phyloP scores from a whole-genome alignment of 257 asterid species.

The Penstemon davidsonii region DNA sequence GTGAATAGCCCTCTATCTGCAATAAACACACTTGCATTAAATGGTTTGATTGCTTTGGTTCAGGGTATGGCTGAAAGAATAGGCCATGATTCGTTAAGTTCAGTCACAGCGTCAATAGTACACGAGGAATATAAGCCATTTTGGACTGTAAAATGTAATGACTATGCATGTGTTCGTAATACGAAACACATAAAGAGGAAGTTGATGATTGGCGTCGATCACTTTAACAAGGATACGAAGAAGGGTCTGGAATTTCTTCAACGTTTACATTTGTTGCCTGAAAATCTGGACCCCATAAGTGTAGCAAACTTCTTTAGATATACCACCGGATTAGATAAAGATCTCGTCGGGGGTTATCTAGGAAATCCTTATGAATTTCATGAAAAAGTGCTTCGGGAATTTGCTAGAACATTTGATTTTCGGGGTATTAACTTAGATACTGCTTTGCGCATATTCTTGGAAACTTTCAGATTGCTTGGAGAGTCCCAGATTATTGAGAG shows the following conservation, averaged over 20 bases:
- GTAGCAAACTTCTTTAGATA: slow-evolving; percentile 82
- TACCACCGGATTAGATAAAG: slow-evolving; percentile 78
- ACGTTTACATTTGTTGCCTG: slow-evolving; percentile 67
- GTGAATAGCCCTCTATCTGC: slow-evolving; percentile 86
- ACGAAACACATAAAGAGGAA: slow-evolving; percentile 72
- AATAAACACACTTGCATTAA: slow-evolving; percentile 80
- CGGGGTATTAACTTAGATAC: slow-evolving; percentile 72
- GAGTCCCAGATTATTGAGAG: slow-evolving; percentile 95
- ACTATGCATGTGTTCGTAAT: slow-evolving; percentile 61
- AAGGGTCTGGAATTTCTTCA: slow-evolving; percentile 85
- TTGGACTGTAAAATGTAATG: slow-evolving; percentile 69
- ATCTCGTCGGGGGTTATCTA: slow-evolving; percentile 73
- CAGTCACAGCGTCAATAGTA: slow-evolving; percentile 40
- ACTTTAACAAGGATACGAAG: slow-evolving; percentile 80
- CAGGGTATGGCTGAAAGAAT: slow-evolving; percentile 82
- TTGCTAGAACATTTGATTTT: slow-evolving; percentile 77
- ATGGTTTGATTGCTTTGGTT: slow-evolving; percentile 85
- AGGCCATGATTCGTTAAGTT: slow-evolving; percentile 54
- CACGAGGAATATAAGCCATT: slow-evolving; percentile 59
- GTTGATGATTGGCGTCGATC: slow-evolving; percentile 83
- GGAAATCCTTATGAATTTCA: slow-evolving; percentile 87
- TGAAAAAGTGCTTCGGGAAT: slow-evolving; percentile 81
- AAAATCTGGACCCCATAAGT: slow-evolving; percentile 62
- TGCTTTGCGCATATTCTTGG: slow-evolving; percentile 86
- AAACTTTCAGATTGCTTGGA: slow-evolving; percentile 88